Percentiles rank a stretch among this genome's conserved stretches.
Conservation (phyloP, 2,329 filamentous ascomycete genomes). For the Lecanosticta acicola region DNA sequence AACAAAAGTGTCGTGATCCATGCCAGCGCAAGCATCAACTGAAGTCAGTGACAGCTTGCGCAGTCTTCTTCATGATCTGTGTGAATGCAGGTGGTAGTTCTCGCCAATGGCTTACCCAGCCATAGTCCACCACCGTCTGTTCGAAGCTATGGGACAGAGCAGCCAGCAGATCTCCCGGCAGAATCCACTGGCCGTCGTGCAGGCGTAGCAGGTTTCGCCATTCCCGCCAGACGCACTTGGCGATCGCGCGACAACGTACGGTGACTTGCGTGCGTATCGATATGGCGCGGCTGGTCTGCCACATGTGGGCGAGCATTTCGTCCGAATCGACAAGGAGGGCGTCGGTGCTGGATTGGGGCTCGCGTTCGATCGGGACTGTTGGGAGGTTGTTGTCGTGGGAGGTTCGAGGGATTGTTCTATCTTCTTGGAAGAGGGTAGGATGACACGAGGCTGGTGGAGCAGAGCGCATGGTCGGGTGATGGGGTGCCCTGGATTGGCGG, state of each 20-base stretch:
- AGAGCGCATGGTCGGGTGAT: no score
- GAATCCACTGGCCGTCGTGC: conserved; percentile 2
- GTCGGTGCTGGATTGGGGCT: neutral
- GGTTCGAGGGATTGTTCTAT: neutral
- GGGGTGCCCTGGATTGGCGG: neutral
- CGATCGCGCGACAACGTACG: conserved; percentile 12
- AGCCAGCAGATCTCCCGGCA: conserved; percentile 1
- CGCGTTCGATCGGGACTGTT: neutral
- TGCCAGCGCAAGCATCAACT: no score
- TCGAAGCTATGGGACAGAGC: conserved; percentile 2
- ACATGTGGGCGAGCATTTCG: conserved; percentile 11
- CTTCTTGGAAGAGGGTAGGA: neutral
- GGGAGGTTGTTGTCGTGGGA: neutral
- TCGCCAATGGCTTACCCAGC: neutral
- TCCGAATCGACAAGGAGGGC: conserved; percentile 3
- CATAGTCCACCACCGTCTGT: conserved; percentile 4
- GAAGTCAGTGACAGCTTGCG: neutral
- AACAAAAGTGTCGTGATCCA: neutral
- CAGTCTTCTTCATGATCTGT: neutral
- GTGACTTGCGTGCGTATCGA: conserved; percentile 2
- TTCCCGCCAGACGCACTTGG: conserved; percentile 15
- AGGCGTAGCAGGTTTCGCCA: conserved; percentile 10
- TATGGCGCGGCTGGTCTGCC: conserved; percentile 1
- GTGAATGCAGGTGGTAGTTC: conserved; percentile 1
- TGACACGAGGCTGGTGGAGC: neutral